Evolutionary conservation across 2,329 filamentous ascomycete genomes (phyloP).

Genomic region (Fusarium hostae): DNA sequence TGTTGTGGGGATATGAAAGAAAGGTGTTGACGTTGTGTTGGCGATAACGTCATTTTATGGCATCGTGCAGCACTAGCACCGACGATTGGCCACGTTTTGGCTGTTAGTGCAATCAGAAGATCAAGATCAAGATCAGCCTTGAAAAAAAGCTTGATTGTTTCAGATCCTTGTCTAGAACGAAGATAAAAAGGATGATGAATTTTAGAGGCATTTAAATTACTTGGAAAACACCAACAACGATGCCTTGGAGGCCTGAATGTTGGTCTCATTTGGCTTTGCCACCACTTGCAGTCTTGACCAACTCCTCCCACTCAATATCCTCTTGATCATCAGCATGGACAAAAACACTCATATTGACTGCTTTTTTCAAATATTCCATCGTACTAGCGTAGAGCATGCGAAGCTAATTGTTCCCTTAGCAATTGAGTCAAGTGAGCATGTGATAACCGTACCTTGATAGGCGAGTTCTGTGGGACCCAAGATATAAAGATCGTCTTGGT

Average conservation of each 20-base stretch:
- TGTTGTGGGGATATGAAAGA: neutral
- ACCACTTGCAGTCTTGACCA: constrained; percentile 21
- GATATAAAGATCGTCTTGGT: constrained; percentile 34
- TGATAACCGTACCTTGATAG: constrained; percentile 28
- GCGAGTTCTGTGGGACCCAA: constrained; percentile 24
- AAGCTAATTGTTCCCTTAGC: neutral
- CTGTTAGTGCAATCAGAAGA: constrained; percentile 6
- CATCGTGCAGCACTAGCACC: constrained; percentile 31
- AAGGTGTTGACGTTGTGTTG: neutral
- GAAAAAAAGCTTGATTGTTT: constrained; percentile 24
- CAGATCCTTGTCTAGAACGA: constrained; percentile 5
- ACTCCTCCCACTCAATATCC: constrained; percentile 24
- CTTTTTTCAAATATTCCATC: constrained; percentile 34
- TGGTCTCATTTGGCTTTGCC: constrained; percentile 13
- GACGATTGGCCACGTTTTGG: constrained; percentile 18
- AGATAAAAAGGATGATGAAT: neutral
- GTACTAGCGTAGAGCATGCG: constrained; percentile 40
- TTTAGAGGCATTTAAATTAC: neutral
- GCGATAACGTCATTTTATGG: constrained; percentile 35
- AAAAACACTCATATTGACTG: constrained; percentile 25
- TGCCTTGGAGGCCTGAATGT: neutral
- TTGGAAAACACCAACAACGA: neutral
- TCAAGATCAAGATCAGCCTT: neutral
- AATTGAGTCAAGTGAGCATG: neutral
- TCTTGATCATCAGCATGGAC: constrained; percentile 29